These are phyloP conservation scores for Blechomonas ayalai DNA, from an alignment of 208 protist genomes.

Conservation along the genomic window DNA sequence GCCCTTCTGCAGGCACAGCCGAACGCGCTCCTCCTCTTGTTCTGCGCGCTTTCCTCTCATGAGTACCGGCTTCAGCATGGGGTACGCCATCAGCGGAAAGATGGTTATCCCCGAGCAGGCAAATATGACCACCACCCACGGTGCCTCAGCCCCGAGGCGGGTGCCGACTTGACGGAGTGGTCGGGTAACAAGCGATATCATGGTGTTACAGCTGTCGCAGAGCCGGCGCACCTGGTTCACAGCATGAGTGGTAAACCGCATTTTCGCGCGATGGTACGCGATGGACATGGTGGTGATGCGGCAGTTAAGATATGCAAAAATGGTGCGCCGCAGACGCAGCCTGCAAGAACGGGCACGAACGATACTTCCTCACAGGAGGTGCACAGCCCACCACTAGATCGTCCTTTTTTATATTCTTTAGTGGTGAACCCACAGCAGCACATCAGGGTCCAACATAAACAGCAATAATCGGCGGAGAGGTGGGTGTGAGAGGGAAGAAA, in stretches of 20 bases:
- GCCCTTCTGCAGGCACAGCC: constrained; percentile 85
- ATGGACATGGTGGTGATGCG: constrained; percentile 33
- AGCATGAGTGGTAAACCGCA: constrained; percentile 46
- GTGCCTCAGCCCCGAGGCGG: constrained; percentile 57
- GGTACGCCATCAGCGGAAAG: constrained; percentile 53
- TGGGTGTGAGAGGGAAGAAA: constrained; percentile 1
- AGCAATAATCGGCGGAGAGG: no score
- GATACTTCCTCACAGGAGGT: no score
- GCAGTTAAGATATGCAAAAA: no score
- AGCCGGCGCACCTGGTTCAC: constrained; percentile 54
- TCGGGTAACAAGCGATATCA: constrained; percentile 17
- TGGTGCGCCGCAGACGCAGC: no score
- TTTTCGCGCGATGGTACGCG: constrained; percentile 69
- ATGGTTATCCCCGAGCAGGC: constrained; percentile 30
- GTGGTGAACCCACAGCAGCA: no score
- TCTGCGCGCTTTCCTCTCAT: constrained; percentile 28
- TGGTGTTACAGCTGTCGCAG: constrained; percentile 56
- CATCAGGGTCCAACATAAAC: no score
- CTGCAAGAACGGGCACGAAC: no score
- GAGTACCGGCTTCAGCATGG: constrained; percentile 55
- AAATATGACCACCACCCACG: constrained; percentile 62
- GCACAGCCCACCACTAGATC: no score
- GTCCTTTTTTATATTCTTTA: no score
- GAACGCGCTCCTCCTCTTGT: constrained; percentile 80
- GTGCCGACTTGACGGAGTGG: constrained; percentile 31